Evolutionary conservation across 805 yeast genomes (phyloP).

Genomic region (Candida broadrunensis): DNA sequence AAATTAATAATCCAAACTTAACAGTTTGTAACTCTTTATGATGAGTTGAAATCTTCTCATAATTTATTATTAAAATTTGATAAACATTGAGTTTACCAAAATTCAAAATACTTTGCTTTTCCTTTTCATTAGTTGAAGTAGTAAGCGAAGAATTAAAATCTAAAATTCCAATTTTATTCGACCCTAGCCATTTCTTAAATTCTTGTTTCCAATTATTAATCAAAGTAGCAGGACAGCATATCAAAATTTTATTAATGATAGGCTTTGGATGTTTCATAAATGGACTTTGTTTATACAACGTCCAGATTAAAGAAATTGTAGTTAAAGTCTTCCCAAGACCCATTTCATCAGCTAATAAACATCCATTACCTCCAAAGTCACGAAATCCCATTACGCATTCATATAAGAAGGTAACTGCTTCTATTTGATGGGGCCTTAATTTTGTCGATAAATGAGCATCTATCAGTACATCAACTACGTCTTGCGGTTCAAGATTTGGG

Average conservation of each 20-base stretch:
- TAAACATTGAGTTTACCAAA: conserved; percentile 70
- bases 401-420: conserved; percentile 79
- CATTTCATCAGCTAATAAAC: conserved; percentile 94
- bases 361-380: conserved; percentile 57
- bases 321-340: conserved; percentile 76
- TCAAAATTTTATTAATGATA: conserved; percentile 55
- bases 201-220: conserved; percentile 86
- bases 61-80: conserved; percentile 82
- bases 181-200: conserved; percentile 83
- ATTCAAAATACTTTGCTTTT: conserved; percentile 52
- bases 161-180: conserved; percentile 62
- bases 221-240: conserved; percentile 90
- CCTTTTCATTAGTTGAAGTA: conserved; percentile 48
- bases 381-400: conserved; percentile 76
- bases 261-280: conserved; percentile 22
- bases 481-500: not conserved
- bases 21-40: conserved; percentile 47
- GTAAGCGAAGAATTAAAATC: conserved; percentile 30
- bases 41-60: conserved; percentile 69
- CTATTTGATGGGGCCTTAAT: conserved; percentile 82
- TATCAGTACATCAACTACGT: conserved; percentile 2
- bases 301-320: conserved; percentile 83
- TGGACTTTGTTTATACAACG: conserved; percentile 69
- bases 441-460: conserved; percentile 53
- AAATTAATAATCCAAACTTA: conserved; percentile 67